Percentiles rank a stretch among this genome's conserved stretches.
Evolutionary conservation across 2,329 filamentous ascomycete species (phyloP).

Genomic region (Hypoxylon sp.): DNA sequence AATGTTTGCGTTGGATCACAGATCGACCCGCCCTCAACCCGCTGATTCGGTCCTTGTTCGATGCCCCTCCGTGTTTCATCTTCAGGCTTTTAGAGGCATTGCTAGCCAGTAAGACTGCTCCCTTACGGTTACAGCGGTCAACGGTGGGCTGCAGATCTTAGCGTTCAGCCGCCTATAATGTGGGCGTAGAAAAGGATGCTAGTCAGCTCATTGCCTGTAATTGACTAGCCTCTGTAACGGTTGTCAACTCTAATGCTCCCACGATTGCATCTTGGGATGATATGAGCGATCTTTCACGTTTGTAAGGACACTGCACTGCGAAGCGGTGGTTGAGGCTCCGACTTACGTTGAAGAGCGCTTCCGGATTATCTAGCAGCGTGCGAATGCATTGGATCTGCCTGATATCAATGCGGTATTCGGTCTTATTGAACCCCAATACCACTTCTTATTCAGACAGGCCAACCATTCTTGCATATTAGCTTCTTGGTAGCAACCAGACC

Average conservation of each 20-base stretch:
- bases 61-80: constrained; percentile 37
- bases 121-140: constrained; percentile 22
- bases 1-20: constrained; percentile 35
- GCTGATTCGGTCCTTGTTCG: constrained; percentile 33
- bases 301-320: constrained; percentile 16
- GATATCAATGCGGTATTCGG: constrained; percentile 5
- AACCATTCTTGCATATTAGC: constrained; percentile 3
- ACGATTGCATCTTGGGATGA: background rate
- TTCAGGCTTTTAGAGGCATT: constrained; percentile 31
- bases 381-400: constrained; percentile 3
- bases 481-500: constrained; percentile 21
- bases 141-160: constrained; percentile 33
- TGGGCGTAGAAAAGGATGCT: constrained; percentile 19
- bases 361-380: constrained; percentile 15
- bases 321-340: constrained; percentile 37
- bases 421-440: constrained; percentile 10
- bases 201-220: constrained; percentile 16
- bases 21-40: constrained; percentile 30
- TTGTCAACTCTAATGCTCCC: constrained; percentile 17
- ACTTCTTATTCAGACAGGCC: constrained; percentile 14
- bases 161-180: constrained; percentile 25
- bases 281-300: constrained; percentile 23
- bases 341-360: constrained; percentile 19
- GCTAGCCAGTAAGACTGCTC: constrained; percentile 30
- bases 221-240: constrained; percentile 21